Conservation (phyloP, 2,329 filamentous ascomycete species). For the Cytospora piceae region DNA sequence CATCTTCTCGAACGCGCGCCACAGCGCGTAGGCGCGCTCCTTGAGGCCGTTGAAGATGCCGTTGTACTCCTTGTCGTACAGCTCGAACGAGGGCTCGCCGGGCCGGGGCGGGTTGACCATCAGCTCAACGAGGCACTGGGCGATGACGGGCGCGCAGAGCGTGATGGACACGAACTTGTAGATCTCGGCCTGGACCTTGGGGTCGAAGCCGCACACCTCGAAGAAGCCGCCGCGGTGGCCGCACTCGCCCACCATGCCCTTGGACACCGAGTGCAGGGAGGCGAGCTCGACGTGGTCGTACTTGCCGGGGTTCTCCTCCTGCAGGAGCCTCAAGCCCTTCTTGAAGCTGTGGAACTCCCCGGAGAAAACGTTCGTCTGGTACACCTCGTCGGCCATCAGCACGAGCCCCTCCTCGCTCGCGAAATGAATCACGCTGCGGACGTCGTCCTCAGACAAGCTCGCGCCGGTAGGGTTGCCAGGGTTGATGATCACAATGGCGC, state of each 20-base stretch:
- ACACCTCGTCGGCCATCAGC: slow-evolving; percentile 94
- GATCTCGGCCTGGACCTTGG: slow-evolving; percentile 85
- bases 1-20: slow-evolving; percentile 91
- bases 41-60: slow-evolving; percentile 78
- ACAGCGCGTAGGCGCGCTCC: slow-evolving; percentile 80
- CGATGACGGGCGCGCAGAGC: slow-evolving; percentile 92
- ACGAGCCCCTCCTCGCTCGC: slow-evolving; percentile 85
- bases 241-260: slow-evolving; percentile 99
- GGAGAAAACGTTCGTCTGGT: slow-evolving; percentile 97
- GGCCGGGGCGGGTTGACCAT: slow-evolving; percentile 94
- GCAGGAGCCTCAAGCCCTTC: slow-evolving; percentile 78
- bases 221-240: slow-evolving; percentile 98
- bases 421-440: slow-evolving; percentile 84
- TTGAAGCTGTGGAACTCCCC: slow-evolving; percentile 98
- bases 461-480: slow-evolving; percentile 96
- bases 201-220: slow-evolving; percentile 88
- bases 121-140: slow-evolving; percentile 93
- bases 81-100: slow-evolving; percentile 80
- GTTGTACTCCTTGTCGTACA: slow-evolving; percentile 86
- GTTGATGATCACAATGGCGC: slow-evolving; percentile 96
- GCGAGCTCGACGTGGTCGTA: slow-evolving; percentile 88
- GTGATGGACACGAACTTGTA: slow-evolving; percentile 99
- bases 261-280: slow-evolving; percentile 90
- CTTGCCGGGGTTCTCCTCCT: slow-evolving; percentile 72
- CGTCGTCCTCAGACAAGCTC: slow-evolving; percentile 76